Evolutionary conservation across 1,284 basidiomycete genomes (phyloP), one percentile per base, ranked within the genome.

Genomic region (Cryptococcus sp.): DNA sequence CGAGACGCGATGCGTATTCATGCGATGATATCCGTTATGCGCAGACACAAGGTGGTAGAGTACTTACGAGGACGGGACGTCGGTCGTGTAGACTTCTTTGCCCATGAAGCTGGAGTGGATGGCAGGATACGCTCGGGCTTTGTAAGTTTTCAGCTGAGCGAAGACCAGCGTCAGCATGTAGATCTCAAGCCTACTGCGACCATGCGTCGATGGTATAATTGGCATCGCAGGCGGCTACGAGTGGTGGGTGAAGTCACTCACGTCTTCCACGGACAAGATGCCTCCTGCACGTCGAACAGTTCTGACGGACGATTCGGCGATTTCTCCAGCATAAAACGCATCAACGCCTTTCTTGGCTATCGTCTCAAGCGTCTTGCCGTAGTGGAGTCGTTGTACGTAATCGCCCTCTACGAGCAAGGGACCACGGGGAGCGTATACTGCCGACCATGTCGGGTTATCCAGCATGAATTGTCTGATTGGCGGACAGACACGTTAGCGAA

Each of bases 381-480:
- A 78, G 66, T 88, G 89, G 19, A 81, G 82, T 17, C 91, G 82
- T 50, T 79, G 80, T 50, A 95, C 87, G 39, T 80, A 80, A 35
- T 95, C 88, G 31, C 92, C 92, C 70, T 88, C 85, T 46, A 82
- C 82, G 42, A 93, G 78, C 38, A 93, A 80, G 38, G 71, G 74
- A 17, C 91, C 91, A n/a, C 83, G 73, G 0, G 90, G 90, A 13
- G 91, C 88, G 74, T 94, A 95, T 45, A 92, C 84, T 11, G 83
- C 78, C 38, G 80, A 82, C 91, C 91, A 97, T 60, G 91, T 87
- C 1, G 86, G 82, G 61, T 87, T 82, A n/a, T 82, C 80, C 35
- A 90, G 80, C 86, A 96, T 90, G 64, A 91, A 81, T 49, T 80
- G 68, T 10, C 83, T 75, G 67, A 80, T 67, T 19, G 60, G 84